Conservation (phyloP, 1,284 basidiomycete genomes). For the Apiotrichum brassicae region DNA sequence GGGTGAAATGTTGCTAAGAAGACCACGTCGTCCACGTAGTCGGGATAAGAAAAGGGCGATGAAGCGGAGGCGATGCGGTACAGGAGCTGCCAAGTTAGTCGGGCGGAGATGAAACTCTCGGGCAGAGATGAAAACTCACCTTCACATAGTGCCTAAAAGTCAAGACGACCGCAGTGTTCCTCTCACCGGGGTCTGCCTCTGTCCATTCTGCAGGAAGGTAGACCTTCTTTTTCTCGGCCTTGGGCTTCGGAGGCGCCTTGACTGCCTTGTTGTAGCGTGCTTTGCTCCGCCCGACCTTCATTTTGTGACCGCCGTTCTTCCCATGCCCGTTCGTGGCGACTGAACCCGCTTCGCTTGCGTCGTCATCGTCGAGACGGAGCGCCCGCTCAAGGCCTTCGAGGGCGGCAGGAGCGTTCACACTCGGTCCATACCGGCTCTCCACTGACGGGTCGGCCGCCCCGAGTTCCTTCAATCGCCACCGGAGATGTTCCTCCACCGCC, state of each 20-base stretch:
- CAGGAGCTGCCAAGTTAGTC: constrained; percentile 29
- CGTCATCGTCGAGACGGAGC: constrained; percentile 20
- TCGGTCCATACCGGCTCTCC: constrained; percentile 40
- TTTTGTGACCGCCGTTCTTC: constrained; percentile 17
- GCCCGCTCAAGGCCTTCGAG: constrained; percentile 34
- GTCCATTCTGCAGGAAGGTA: constrained; percentile 43
- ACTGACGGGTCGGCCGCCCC: constrained; percentile 42
- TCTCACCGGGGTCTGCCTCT: constrained; percentile 32
- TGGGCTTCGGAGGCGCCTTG: constrained; percentile 20
- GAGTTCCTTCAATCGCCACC: constrained; percentile 46
- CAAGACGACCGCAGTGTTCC: constrained; percentile 45
- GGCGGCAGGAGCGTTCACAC: constrained; percentile 31
- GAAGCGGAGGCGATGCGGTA: constrained; percentile 39
- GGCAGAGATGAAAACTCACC: constrained; percentile 26
- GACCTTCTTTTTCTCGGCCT: constrained; percentile 18
- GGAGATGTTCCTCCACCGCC: constrained; percentile 45
- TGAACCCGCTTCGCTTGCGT: constrained; percentile 9
- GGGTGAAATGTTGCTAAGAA: constrained; percentile 42
- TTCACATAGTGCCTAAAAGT: constrained; percentile 47
- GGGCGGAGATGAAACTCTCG: background rate
- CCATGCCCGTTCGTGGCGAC: constrained; percentile 12
- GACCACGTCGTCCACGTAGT: constrained; percentile 38
- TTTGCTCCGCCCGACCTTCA: constrained; percentile 14
- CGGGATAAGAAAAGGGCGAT: constrained; percentile 43
- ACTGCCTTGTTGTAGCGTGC: constrained; percentile 20